Conservation (phyloP, 371 early-diverging fungal species). For the Mucor irregularis region DNA sequence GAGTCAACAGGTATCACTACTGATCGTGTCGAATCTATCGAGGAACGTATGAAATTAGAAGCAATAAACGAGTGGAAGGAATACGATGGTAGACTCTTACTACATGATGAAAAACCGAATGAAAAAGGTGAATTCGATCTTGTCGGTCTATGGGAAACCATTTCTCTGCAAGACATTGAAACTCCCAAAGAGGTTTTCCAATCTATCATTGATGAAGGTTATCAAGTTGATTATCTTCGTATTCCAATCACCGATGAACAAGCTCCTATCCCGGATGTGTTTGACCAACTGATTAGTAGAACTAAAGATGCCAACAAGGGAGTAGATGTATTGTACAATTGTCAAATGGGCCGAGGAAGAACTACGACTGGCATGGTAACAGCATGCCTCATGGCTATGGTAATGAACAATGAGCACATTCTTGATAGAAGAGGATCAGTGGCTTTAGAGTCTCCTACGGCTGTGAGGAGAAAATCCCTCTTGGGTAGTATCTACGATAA, state of each 20-base stretch:
- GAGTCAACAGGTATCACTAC: slow-evolving; percentile 71
- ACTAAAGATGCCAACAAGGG: slow-evolving; percentile 42
- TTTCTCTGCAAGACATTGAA: slow-evolving; percentile 46
- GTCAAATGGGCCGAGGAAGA: slow-evolving; percentile 83
- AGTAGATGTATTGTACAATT: slow-evolving; percentile 69
- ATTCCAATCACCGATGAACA: slow-evolving; percentile 83
- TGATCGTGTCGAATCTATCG: slow-evolving; percentile 72
- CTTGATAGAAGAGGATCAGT: slow-evolving; percentile 1
- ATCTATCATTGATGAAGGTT: slow-evolving; percentile 55
- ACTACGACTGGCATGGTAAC: slow-evolving; percentile 73
- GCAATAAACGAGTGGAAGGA: slow-evolving; percentile 53
- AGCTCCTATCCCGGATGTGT: slow-evolving; percentile 78
- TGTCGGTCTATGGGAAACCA: slow-evolving; percentile 69
- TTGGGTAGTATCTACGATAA: slow-evolving; percentile 11
- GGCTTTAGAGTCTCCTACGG: not conserved
- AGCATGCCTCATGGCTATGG: slow-evolving; percentile 45
- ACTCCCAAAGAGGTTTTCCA: slow-evolving; percentile 65
- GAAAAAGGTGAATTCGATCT: slow-evolving; percentile 46
- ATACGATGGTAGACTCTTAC: slow-evolving; percentile 57
- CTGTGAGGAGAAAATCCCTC: not conserved
- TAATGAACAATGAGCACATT: slow-evolving; percentile 17
- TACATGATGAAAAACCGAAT: slow-evolving; percentile 63
- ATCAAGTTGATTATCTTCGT: slow-evolving; percentile 64
- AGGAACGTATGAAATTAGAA: slow-evolving; percentile 65
- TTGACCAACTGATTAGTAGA: slow-evolving; percentile 63